phyloP scores from a whole-genome alignment of 2,329 filamentous ascomycete genomes.

The Talaromyces sp. region DNA sequence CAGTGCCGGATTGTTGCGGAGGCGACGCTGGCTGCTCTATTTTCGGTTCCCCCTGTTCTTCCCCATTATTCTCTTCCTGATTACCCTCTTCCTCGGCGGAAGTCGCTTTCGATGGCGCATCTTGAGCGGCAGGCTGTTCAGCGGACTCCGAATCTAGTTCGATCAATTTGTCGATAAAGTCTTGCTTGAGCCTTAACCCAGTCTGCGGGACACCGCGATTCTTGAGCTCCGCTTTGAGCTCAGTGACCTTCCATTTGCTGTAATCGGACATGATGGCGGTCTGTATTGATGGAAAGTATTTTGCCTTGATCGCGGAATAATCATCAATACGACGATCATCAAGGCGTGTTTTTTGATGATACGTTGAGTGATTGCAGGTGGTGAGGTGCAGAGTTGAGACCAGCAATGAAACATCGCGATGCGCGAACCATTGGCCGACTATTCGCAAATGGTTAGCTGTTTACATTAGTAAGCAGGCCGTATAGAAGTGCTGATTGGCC shows the following conservation, averaged over 20 bases:
- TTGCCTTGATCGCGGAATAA: not conserved
- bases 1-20: slow-evolving; percentile 7
- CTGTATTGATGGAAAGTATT: not conserved
- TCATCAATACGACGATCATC: not conserved
- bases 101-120: slow-evolving; percentile 10
- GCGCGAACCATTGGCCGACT: not conserved
- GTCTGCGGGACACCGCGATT: slow-evolving; percentile 62
- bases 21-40: slow-evolving; percentile 10
- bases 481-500: not conserved
- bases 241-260: slow-evolving; percentile 63
- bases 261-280: slow-evolving; percentile 47
- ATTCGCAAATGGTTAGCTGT: not conserved
- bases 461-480: not conserved
- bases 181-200: slow-evolving; percentile 64
- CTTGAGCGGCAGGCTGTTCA: slow-evolving; percentile 27
- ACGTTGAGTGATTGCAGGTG: not conserved
- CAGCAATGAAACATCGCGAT: not conserved
- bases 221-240: slow-evolving; percentile 71
- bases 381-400: not conserved
- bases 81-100: slow-evolving; percentile 14
- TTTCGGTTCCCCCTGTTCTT: slow-evolving; percentile 16
- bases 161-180: slow-evolving; percentile 59
- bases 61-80: slow-evolving; percentile 5
- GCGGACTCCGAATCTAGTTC: slow-evolving; percentile 35
- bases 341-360: not conserved